Evolutionary conservation across 129 eudicot genomes (phyloP), one percentile per base, ranked within the genome.

Genomic region (Logfia minima): DNA sequence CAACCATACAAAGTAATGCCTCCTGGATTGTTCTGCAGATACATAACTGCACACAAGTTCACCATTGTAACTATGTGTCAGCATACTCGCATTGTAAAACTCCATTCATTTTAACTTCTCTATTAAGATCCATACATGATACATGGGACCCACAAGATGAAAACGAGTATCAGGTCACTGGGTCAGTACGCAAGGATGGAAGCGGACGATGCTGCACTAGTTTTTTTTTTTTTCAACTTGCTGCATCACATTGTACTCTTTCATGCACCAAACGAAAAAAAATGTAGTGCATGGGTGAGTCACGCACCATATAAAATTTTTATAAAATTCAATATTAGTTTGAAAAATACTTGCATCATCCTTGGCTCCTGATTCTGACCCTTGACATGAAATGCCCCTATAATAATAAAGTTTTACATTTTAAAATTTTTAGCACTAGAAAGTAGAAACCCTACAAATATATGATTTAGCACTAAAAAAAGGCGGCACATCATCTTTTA

Each of bases 11-110:
- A 72, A 11, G 97, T 92, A 73, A 92, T 84, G 66, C 97, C 97
- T 17, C 97, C 97, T 14, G 97, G 97, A 81, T 92, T 92, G 56
- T 82, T 77, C 86, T 89, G 97, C 89, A 92, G 75, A 80, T 92
- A 92, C 90, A 87, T 80, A 72, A 92, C 97, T 92, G 88, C 87
- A 70, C 31, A 69, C 43, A 68, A 22, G 39, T 18, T 34, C 14
- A 51, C 66, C 9, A 63, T 84, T 66, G 63, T 10, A 41, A 9
- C 0, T 37, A 37, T 37, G 10, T 37, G 41, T 37, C 41, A 37
- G 10, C 41, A 37, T 7, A 1, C 41, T 32, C 1, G 2, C 2
- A 41, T 10, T 10, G 48, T 8, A 41, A 34, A 41, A 9, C 2
- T 9, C 13, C 48, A 41, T 41, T 41, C 13, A 2, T 8, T 9